phyloP scores from a whole-genome alignment of 495 filamentous ascomycete genomes.

The Neurospora hispaniola region DNA sequence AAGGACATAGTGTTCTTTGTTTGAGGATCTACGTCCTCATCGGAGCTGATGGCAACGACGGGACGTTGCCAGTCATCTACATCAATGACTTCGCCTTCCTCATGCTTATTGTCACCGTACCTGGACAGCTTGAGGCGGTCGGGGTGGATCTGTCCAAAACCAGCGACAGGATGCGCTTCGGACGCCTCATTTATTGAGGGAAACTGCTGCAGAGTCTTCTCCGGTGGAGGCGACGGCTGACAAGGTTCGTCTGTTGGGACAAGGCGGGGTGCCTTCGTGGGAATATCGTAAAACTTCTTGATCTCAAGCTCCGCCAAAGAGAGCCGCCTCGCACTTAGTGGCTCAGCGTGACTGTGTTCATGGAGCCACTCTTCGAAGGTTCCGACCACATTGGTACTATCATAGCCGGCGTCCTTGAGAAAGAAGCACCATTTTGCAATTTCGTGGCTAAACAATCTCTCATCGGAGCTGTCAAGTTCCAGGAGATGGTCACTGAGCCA shows the following conservation, averaged over 20 bases:
- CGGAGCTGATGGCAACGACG: not conserved
- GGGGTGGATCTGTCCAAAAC: slow-evolving; percentile 12
- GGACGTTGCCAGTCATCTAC: not conserved
- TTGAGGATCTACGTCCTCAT: not conserved
- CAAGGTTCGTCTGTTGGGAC: not conserved
- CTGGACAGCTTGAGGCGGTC: slow-evolving; percentile 9
- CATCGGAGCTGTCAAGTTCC: slow-evolving; percentile 15
- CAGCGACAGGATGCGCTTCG: not conserved
- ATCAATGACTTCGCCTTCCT: not conserved
- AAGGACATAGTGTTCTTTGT: slow-evolving; percentile 1
- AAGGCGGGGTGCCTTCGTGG: not conserved
- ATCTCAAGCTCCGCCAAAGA: slow-evolving; percentile 17
- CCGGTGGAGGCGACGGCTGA: not conserved
- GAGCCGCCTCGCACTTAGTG: slow-evolving; percentile 16
- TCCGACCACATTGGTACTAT: slow-evolving; percentile 8
- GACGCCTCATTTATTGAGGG: not conserved
- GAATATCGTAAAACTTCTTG: not conserved
- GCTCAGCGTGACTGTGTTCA: slow-evolving; percentile 7
- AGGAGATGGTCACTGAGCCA: slow-evolving; percentile 26
- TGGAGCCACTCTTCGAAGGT: slow-evolving; percentile 21
- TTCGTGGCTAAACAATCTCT: slow-evolving; percentile 4
- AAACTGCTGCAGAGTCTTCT: not conserved
- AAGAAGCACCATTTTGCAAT: slow-evolving; percentile 8
- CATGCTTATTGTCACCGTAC: not conserved
- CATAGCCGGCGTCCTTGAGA: slow-evolving; percentile 2